Evolutionary conservation across 2,329 filamentous ascomycete species (phyloP).

Genomic region (Ciborinia camelliae): DNA sequence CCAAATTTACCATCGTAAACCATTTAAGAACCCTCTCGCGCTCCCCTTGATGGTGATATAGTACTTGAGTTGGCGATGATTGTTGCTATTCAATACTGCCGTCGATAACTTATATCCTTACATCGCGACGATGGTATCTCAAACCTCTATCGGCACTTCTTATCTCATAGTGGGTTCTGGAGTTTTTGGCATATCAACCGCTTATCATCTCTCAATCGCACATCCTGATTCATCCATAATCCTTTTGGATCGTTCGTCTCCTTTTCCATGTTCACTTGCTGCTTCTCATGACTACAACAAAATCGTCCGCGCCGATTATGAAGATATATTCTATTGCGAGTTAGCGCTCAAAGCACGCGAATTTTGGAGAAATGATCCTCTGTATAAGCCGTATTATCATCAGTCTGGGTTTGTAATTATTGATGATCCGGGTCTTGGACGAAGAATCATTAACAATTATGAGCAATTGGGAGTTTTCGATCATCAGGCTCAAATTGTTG

Average conservation of each 20-base stretch:
- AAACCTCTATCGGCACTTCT: slow-evolving; percentile 13
- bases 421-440: slow-evolving; percentile 45
- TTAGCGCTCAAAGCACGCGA: slow-evolving; percentile 47
- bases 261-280: slow-evolving; percentile 41
- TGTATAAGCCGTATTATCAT: slow-evolving; percentile 48
- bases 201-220: slow-evolving; percentile 46
- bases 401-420: slow-evolving; percentile 49
- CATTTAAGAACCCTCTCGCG: no score
- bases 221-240: slow-evolving; percentile 42
- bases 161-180: slow-evolving; percentile 50
- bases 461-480: slow-evolving; percentile 38
- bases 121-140: not conserved
- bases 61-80: not conserved
- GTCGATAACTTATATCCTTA: not conserved
- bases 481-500: slow-evolving; percentile 42
- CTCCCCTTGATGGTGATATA: not conserved
- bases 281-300: slow-evolving; percentile 61
- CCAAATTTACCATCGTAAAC: not conserved
- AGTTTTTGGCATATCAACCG: slow-evolving; percentile 51
- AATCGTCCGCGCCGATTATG: slow-evolving; percentile 57
- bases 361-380: slow-evolving; percentile 47
- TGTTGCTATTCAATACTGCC: not conserved
- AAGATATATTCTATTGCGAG: slow-evolving; percentile 50
- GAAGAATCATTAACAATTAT: slow-evolving; percentile 47
- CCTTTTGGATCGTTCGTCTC: slow-evolving; percentile 43